Base-by-base conservation (phyloP, 1,284 basidiomycete genomes). In the Tylopilus sp. region DNA sequence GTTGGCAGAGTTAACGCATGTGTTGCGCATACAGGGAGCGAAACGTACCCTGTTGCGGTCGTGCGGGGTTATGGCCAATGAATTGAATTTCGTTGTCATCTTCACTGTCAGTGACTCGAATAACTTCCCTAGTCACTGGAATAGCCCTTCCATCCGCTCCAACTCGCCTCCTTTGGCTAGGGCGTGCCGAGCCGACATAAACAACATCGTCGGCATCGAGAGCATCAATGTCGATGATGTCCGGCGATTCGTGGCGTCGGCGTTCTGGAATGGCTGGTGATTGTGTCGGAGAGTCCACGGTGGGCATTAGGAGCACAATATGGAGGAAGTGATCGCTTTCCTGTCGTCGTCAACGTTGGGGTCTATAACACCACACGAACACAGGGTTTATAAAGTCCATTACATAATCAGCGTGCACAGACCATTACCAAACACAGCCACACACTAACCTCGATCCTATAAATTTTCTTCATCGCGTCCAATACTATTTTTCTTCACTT, bases 101-200 rank as follows among this genome's bases (percentile, higher is more conserved):
- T 52, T 78, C 77, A 49, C 69, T 72, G 55, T 77, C 76, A 10
- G 69, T 52, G 31, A 78, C 48, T 40, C 72, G 62, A 18, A 71
- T 70, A 39, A 70, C 52, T 20, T 66, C 63, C 21, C 40, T 50
- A 0, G 48, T 33, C 15, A 57, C 56, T 17, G 53, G 14, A 24
- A 50, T 47, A 17, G 58, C 52, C 20, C 57, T 51, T 44, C 50
- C 57, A 38, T 57, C 53, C 31, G 59, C 59, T 43, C 45, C 51
- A 33, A 64, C 14, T 29, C 59, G 59, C 44, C 67, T 56, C 46
- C 68, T 62, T 53, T 64, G 71, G 24, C 39, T 53, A 9, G 70
- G 58, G 28, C 44, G 66, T 18, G 52, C 39, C 11, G 63, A 57
- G 21, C 46, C 58, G 26, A 52, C 48, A 15, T 48, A 53, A 33